Evolutionary conservation across 192 early-diverging fungal species (phyloP).

Genomic region (Pilaira anomala): DNA sequence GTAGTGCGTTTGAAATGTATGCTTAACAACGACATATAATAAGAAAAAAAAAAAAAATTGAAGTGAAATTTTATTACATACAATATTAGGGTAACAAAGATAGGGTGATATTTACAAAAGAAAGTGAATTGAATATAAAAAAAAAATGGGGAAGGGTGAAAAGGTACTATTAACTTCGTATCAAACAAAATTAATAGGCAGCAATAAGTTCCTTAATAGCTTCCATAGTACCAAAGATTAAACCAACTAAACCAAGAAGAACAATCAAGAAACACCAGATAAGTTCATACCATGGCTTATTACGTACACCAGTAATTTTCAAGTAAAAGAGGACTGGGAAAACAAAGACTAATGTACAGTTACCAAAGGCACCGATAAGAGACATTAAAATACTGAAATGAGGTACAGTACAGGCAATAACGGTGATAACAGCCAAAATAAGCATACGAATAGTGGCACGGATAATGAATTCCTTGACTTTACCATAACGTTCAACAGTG

Average conservation of each 20-base stretch:
- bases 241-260: slow-evolving; percentile 60
- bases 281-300: slow-evolving; percentile 42
- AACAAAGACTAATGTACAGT: slow-evolving; percentile 79
- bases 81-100: no score
- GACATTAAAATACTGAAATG: slow-evolving; percentile 78
- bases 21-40: no score
- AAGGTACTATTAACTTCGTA: no score
- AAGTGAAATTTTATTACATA: no score
- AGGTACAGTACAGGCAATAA: slow-evolving; percentile 67
- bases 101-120: no score
- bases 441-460: slow-evolving; percentile 53
- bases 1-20: no score
- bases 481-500: slow-evolving; percentile 50
- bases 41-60: no score
- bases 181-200: no score
- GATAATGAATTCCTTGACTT: slow-evolving; percentile 50
- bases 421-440: slow-evolving; percentile 51
- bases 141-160: no score
- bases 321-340: slow-evolving; percentile 78
- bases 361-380: slow-evolving; percentile 73
- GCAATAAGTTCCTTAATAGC: slow-evolving; percentile 49
- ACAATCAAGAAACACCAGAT: slow-evolving; percentile 53
- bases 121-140: no score
- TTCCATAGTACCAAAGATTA: slow-evolving; percentile 62
- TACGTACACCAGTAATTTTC: slow-evolving; percentile 59